phyloP scores from a whole-genome alignment of 805 yeast genomes.

The Pichia ethanolica region DNA sequence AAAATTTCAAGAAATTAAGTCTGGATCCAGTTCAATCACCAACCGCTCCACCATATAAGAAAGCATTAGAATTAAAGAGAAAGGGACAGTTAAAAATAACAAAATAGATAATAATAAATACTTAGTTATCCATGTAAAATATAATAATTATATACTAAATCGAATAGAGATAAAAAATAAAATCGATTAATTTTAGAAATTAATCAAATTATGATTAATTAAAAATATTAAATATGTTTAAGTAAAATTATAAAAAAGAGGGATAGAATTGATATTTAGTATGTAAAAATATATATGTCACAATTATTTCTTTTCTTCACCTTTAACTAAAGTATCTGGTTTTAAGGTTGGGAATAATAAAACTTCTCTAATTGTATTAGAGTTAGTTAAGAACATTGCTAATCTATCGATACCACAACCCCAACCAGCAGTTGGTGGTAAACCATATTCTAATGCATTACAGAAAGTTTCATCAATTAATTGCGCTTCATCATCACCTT shows the following conservation, averaged over 20 bases:
- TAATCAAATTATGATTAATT: background rate
- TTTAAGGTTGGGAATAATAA: constrained; percentile 97
- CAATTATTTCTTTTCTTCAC: constrained; percentile 25
- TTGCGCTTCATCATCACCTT: constrained; percentile 99
- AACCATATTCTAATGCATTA: constrained; percentile 95
- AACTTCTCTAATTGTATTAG: constrained; percentile 96
- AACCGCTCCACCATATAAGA: constrained; percentile 94
- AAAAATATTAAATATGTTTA: background rate
- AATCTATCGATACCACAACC: constrained; percentile 98
- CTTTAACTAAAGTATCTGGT: constrained; percentile 59
- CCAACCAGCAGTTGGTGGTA: constrained; percentile 99
- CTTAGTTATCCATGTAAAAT: no score
- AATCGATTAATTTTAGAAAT: no score
- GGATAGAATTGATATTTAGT: background rate
- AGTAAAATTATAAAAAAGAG: background rate
- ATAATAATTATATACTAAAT: background rate
- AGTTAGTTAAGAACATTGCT: constrained; percentile 95
- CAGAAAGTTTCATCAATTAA: constrained; percentile 93
- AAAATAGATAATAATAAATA: constrained; percentile 6
- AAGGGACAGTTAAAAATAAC: constrained; percentile 45
- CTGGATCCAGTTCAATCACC: constrained; percentile 93
- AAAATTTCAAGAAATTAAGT: constrained; percentile 34
- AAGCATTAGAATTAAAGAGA: constrained; percentile 81
- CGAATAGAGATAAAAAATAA: no score
- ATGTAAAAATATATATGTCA: background rate